These are phyloP conservation scores for Zygoascus hellenicus DNA, from an alignment of 1,139 yeast genomes.

Conservation along the genomic window DNA sequence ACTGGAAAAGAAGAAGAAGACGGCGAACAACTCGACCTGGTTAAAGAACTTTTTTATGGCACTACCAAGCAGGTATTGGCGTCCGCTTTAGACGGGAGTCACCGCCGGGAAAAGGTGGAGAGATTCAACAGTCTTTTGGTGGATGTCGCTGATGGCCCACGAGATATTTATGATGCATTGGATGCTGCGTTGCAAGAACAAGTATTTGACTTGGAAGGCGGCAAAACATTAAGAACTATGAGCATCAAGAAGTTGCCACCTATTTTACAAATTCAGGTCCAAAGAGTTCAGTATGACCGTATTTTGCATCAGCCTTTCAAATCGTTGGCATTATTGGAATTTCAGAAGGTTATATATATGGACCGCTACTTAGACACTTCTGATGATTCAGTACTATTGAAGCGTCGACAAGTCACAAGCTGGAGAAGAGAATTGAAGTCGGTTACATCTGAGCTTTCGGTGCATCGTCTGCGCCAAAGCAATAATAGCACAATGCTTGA, in stretches of 20 bases:
- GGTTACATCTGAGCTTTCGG: slow-evolving; percentile 41
- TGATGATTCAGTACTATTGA: slow-evolving; percentile 48
- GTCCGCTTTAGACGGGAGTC: slow-evolving; percentile 31
- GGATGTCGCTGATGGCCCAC: slow-evolving; percentile 82
- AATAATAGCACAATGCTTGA: slow-evolving; percentile 26
- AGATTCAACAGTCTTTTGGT: slow-evolving; percentile 76
- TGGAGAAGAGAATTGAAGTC: slow-evolving; percentile 56
- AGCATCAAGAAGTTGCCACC: slow-evolving; percentile 71
- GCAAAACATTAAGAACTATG: slow-evolving; percentile 58
- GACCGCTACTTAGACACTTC: slow-evolving; percentile 81
- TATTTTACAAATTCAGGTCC: slow-evolving; percentile 84
- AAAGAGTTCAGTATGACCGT: slow-evolving; percentile 85
- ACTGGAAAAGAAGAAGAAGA: slow-evolving; percentile 50
- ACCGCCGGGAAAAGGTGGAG: slow-evolving; percentile 58
- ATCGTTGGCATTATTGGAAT: slow-evolving; percentile 74
- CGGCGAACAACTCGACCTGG: slow-evolving; percentile 75
- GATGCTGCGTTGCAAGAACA: slow-evolving; percentile 82
- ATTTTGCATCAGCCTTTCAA: slow-evolving; percentile 70
- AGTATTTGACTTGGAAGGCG: slow-evolving; percentile 62
- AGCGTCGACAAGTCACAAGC: slow-evolving; percentile 52
- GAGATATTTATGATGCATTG: slow-evolving; percentile 82
- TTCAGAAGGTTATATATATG: slow-evolving; percentile 69
- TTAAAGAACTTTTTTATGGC: slow-evolving; percentile 79
- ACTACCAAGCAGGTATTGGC: slow-evolving; percentile 52
- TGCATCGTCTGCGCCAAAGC: slow-evolving; percentile 41